Conservation (phyloP, 2,329 filamentous ascomycete genomes). For the Neonectria neomacrospora region DNA sequence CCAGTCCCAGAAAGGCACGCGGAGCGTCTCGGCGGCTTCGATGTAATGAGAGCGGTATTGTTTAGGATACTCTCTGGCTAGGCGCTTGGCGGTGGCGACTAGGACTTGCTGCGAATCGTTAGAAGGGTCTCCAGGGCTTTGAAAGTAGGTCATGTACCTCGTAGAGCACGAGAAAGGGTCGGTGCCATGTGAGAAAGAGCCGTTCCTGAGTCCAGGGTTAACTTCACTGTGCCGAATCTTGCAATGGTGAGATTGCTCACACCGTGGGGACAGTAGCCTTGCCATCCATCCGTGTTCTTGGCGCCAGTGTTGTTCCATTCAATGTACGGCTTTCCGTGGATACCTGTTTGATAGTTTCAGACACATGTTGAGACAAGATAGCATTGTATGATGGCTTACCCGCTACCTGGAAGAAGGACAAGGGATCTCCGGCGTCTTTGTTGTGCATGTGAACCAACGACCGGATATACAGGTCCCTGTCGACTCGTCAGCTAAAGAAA, state of each 20-base stretch:
- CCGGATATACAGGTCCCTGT: conserved; percentile 62
- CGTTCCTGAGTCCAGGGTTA: conserved; percentile 52
- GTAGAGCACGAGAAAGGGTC: conserved; percentile 64
- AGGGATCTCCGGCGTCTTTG: conserved; percentile 52
- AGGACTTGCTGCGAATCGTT: conserved; percentile 60
- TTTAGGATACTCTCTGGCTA: conserved; percentile 58
- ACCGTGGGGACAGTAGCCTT: conserved; percentile 60
- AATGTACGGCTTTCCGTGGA: conserved; percentile 56
- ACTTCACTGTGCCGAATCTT: conserved; percentile 1
- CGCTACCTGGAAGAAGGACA: conserved; percentile 63
- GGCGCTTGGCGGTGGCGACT: conserved; percentile 56
- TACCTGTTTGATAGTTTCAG: conserved; percentile 43
- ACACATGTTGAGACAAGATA: background rate
- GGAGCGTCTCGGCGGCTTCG: conserved; percentile 58
- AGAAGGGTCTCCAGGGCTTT: conserved; percentile 18
- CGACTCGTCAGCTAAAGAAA: conserved; percentile 26
- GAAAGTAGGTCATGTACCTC: conserved; percentile 54
- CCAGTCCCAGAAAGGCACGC: conserved; percentile 68
- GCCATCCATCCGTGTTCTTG: conserved; percentile 45
- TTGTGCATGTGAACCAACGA: conserved; percentile 58
- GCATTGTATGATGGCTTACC: conserved; percentile 49
- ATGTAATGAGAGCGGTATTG: conserved; percentile 51
- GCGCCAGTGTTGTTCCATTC: conserved; percentile 56
- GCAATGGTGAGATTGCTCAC: conserved; percentile 44
- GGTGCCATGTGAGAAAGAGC: conserved; percentile 66